Percentiles rank a stretch among this genome's conserved stretches.
Conservation (phyloP, 2,329 filamentous ascomycete genomes). For the Emmonsiellopsis sp. region DNA sequence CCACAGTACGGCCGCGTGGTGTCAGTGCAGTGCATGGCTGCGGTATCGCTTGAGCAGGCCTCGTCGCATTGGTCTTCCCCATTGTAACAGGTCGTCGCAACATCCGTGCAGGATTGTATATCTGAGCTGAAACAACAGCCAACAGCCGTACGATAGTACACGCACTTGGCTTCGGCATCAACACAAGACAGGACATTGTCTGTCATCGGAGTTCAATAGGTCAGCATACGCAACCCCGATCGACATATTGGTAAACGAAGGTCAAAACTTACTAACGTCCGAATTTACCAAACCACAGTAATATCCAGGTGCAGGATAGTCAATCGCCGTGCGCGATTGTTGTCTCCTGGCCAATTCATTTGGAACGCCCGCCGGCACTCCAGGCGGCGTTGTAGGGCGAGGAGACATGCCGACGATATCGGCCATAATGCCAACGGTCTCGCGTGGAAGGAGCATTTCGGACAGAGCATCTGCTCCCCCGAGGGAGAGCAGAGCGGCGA, state of each 20-base stretch:
- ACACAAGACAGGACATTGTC: constrained; percentile 12
- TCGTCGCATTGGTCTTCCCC: constrained; percentile 8
- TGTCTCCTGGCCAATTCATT: constrained; percentile 6
- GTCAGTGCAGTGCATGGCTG: constrained; percentile 6
- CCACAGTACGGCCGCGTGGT: constrained; percentile 12
- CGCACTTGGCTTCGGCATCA: constrained; percentile 11
- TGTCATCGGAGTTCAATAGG: constrained; percentile 1
- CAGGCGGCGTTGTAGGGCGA: constrained; percentile 10
- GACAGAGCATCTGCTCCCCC: constrained; percentile 8
- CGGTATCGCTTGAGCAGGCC: constrained; percentile 4
- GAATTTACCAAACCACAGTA: constrained; percentile 13
- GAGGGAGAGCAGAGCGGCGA: constrained; percentile 10
- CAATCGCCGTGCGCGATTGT: constrained; percentile 1
- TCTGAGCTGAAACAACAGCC: constrained; percentile 12
- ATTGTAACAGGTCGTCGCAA: constrained; percentile 11
- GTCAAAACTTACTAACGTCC: constrained; percentile 10
- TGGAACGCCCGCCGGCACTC: constrained; percentile 8
- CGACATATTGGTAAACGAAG: background rate
- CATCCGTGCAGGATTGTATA: constrained; percentile 10
- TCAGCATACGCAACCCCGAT: constrained; percentile 7
- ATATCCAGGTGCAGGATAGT: constrained; percentile 10
- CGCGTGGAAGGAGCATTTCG: constrained; percentile 8
- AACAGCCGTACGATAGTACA: constrained; percentile 9
- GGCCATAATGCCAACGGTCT: constrained; percentile 10
- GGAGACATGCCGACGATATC: constrained; percentile 11